Base-by-base conservation (phyloP, 2,329 filamentous ascomycete genomes). In the Exophiala calicioides region DNA sequence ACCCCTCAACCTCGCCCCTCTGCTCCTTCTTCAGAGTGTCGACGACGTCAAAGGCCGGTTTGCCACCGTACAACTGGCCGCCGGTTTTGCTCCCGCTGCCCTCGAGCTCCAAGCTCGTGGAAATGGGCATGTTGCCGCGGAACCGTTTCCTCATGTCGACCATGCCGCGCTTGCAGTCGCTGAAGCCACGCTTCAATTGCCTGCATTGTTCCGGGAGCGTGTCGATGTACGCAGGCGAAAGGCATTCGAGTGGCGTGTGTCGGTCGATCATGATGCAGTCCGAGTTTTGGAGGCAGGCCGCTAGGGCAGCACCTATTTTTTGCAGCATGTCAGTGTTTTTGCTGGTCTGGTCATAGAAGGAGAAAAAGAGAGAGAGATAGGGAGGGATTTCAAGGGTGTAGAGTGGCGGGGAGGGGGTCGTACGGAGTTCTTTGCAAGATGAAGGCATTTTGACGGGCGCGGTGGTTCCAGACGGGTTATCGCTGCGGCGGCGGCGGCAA, bases 141-240 rank as follows among this genome's bases (percentile, higher is more conserved):
- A 98, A 97, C 24, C 93, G 86, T 74, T 97, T 97, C 67, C 93
- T 88, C 93, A 98, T 98, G 68, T 98, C 93, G 60, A 97, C 86
- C 82, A 95, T 82, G 57, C 93, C 93, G 57, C 91, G 86, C 70
- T 95, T 94, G 79, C 93, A 98, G 66, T 96, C 88, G 66, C 88
- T 87, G 62, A 94, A 93, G 34, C 90, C 89, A 67, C 89, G 90
- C 67, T 91, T 89, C 50, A 98, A 79, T 69, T 96, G 91, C 66
- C 91, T 89, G 72, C 93, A 98, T 70, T 86, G 84, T 18, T 80
- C 84, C 15, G 93, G 91, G 10, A 98, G 82, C 5, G 84, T 85
- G 55, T 93, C 84, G 66, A 82, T 76, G 54, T 95, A 82, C 3
- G 91, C 91, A 13, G 84, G 78, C 37, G 88, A 86, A 34, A 98